Evolutionary conservation across 768 basidiomycete species (phyloP).

Genomic region (Termitomyces titanicus): DNA sequence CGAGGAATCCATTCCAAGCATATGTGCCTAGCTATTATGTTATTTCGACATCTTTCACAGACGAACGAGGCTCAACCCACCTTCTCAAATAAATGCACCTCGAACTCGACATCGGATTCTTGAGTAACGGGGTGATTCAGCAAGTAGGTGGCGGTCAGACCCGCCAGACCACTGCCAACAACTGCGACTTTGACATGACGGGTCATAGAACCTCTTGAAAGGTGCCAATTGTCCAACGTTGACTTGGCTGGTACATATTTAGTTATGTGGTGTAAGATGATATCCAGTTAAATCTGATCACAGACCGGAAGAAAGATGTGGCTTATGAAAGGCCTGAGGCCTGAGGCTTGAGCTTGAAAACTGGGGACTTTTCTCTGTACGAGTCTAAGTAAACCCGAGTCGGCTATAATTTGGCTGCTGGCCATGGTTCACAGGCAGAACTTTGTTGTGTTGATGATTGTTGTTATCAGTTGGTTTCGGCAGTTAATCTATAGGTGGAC

Average conservation of each 20-base stretch:
- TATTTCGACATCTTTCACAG: neutral
- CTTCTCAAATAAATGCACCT: slow-evolving; percentile 76
- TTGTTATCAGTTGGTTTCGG: too few species aligned
- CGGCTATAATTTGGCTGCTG: too few species aligned
- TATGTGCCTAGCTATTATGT: slow-evolving; percentile 35
- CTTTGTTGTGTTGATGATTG: neutral
- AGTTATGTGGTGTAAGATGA: neutral
- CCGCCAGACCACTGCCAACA: slow-evolving; percentile 70
- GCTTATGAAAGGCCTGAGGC: too few species aligned
- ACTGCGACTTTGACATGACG: slow-evolving; percentile 60
- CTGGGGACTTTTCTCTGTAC: too few species aligned
- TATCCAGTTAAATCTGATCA: neutral
- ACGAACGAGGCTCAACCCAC: slow-evolving; percentile 30
- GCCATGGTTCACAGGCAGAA: neutral
- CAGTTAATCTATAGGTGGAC: too few species aligned
- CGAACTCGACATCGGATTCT: slow-evolving; percentile 42
- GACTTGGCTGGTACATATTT: neutral
- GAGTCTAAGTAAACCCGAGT: too few species aligned
- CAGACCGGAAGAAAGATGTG: neutral
- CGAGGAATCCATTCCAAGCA: slow-evolving; percentile 68
- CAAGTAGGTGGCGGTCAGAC: slow-evolving; percentile 64
- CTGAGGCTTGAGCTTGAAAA: too few species aligned
- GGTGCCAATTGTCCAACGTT: neutral
- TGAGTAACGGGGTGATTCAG: slow-evolving; percentile 32
- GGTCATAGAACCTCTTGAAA: slow-evolving; percentile 19